Conservation (phyloP, 2,329 filamentous ascomycete genomes). For the Aspergillus aculeatus region DNA sequence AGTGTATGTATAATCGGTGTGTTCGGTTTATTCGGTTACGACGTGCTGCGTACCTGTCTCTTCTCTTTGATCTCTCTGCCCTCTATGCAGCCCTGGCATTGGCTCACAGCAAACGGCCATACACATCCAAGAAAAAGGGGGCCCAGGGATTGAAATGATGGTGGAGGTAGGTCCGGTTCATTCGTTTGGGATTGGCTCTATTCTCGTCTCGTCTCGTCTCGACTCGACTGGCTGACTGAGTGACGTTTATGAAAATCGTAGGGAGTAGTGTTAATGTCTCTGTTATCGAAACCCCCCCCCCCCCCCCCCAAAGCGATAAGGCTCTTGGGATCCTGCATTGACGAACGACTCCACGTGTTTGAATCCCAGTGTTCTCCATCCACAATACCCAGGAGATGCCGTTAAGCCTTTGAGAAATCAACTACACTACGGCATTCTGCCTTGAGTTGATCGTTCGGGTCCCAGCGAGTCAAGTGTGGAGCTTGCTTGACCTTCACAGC, state of each 20-base stretch:
- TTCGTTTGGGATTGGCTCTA: background rate
- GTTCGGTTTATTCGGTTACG: background rate
- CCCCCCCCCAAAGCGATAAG: background rate
- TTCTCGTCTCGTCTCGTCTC: too few species aligned
- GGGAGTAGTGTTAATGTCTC: background rate
- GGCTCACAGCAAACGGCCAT: background rate
- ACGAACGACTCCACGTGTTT: background rate
- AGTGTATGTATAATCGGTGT: background rate
- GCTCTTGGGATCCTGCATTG: background rate
- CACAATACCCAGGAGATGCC: background rate
- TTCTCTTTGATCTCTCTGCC: background rate
- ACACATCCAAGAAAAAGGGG: background rate
- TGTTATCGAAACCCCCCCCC: background rate
- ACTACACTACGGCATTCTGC: background rate
- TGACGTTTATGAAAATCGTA: background rate
- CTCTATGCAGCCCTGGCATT: background rate
- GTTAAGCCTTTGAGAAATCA: background rate
- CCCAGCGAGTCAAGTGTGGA: conserved; percentile 1
- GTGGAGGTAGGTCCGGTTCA: too few species aligned
- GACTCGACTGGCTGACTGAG: background rate
- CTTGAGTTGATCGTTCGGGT: background rate
- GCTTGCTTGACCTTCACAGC: background rate
- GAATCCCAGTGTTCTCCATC: background rate
- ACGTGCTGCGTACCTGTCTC: background rate
- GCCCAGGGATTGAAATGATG: too few species aligned